Percentiles rank a stretch among this genome's conserved stretches.
phyloP scores from a whole-genome alignment of 179 eudicot species.

The Gypsophila paniculata region DNA sequence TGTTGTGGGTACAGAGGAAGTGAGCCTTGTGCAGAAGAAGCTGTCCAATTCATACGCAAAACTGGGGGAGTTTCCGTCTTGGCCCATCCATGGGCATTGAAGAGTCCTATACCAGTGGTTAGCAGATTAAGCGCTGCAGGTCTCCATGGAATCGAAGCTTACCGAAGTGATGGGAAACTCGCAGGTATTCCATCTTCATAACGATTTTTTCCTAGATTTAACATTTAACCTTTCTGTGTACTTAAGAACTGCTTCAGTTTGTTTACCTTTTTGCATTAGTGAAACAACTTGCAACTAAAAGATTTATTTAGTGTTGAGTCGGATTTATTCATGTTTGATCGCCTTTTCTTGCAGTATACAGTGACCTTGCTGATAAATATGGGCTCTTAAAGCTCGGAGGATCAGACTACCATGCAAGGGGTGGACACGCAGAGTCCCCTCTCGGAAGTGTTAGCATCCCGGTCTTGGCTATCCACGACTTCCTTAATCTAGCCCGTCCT shows the following conservation, averaged over 20 bases:
- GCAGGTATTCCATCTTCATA: slow-evolving; percentile 46
- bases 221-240: background rate
- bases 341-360: slow-evolving; percentile 46
- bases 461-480: slow-evolving; percentile 53
- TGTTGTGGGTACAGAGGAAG: slow-evolving; percentile 57
- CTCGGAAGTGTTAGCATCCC: slow-evolving; percentile 87
- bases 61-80: slow-evolving; percentile 87
- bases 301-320: background rate
- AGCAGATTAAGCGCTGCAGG: slow-evolving; percentile 75
- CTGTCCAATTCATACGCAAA: slow-evolving; percentile 59
- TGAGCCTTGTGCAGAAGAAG: slow-evolving; percentile 82
- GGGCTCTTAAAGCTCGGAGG: slow-evolving; percentile 89
- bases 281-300: background rate
- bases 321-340: background rate
- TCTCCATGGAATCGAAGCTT: slow-evolving; percentile 87
- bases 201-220: background rate
- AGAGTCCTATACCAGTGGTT: slow-evolving; percentile 57
- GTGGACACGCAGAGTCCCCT: slow-evolving; percentile 63
- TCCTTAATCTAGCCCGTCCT: slow-evolving; percentile 77
- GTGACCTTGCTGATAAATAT: slow-evolving; percentile 73
- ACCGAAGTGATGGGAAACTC: slow-evolving; percentile 86
- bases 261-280: background rate
- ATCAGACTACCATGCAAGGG: slow-evolving; percentile 87
- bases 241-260: background rate
- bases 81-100: slow-evolving; percentile 98